Percentiles rank a stretch among this genome's conserved stretches.
Evolutionary conservation across 75 land plant species (phyloP).

Genomic region (Larix kaempferi): DNA sequence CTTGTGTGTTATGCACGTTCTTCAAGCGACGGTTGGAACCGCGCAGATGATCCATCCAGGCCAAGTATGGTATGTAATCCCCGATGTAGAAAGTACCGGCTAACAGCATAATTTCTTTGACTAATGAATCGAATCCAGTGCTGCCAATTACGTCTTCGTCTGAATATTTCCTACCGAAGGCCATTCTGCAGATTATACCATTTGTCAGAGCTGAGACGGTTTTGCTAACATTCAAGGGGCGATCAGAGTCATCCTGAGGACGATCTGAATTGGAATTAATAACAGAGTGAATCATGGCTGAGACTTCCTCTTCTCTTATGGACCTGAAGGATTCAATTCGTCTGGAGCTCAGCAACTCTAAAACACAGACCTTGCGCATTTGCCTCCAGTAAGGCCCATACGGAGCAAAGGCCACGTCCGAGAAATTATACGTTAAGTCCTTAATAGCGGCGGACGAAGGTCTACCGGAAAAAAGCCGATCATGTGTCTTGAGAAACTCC

Average conservation of each 20-base stretch:
- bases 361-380: slow-evolving; percentile 23
- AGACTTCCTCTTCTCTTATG: background rate
- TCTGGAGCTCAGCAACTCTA: slow-evolving; percentile 25
- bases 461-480: slow-evolving; percentile 4
- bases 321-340: slow-evolving; percentile 13
- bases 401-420: slow-evolving; percentile 18
- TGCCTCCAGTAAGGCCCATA: slow-evolving; percentile 17
- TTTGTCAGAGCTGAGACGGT: background rate
- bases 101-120: slow-evolving; percentile 1
- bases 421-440: slow-evolving; percentile 10
- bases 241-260: background rate
- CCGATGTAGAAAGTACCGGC: slow-evolving; percentile 1
- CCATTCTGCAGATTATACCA: background rate
- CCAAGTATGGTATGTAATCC: slow-evolving; percentile 14
- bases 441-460: background rate
- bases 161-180: slow-evolving; percentile 2
- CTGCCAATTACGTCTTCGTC: slow-evolving; percentile 9
- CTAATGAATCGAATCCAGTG: background rate
- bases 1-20: background rate
- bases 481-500: slow-evolving; percentile 17
- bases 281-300: background rate
- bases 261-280: no score
- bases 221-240: background rate
- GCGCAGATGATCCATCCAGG: slow-evolving; percentile 11
- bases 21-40: slow-evolving; percentile 7